Percentiles rank a stretch among this genome's conserved stretches.
Conservation (phyloP, 2,329 filamentous ascomycete species). For the Fusarium temperatum region DNA sequence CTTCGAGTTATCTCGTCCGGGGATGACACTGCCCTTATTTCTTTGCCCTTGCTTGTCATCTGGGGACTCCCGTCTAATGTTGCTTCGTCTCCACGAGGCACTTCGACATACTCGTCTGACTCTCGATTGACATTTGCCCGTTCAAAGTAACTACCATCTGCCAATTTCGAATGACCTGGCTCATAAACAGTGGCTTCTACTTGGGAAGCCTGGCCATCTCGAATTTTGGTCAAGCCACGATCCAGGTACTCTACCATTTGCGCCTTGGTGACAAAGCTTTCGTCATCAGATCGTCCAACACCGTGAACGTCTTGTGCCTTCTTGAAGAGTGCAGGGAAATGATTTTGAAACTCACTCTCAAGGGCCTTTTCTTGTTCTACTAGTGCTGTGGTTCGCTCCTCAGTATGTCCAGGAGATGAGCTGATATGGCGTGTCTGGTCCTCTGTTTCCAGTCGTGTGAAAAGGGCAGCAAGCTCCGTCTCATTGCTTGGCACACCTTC, state of each 20-base stretch:
- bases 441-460: slow-evolving; percentile 55
- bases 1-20: slow-evolving; percentile 36
- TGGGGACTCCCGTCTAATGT: slow-evolving; percentile 29
- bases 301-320: slow-evolving; percentile 53
- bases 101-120: slow-evolving; percentile 49
- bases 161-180: slow-evolving; percentile 45
- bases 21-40: slow-evolving; percentile 22
- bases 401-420: slow-evolving; percentile 50
- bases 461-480: slow-evolving; percentile 56
- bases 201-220: slow-evolving; percentile 37
- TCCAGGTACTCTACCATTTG: slow-evolving; percentile 60
- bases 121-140: slow-evolving; percentile 38
- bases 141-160: slow-evolving; percentile 44
- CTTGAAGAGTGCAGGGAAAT: slow-evolving; percentile 56
- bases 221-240: slow-evolving; percentile 56
- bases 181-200: slow-evolving; percentile 34
- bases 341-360: slow-evolving; percentile 58
- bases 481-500: slow-evolving; percentile 44
- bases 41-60: slow-evolving; percentile 32
- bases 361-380: slow-evolving; percentile 58
- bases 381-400: slow-evolving; percentile 53
- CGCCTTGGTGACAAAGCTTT: slow-evolving; percentile 55
- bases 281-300: slow-evolving; percentile 43
- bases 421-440: slow-evolving; percentile 51
- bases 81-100: slow-evolving; percentile 41